phyloP scores from a whole-genome alignment of 2,329 filamentous ascomycete species.

The Diaporthe amygdali region DNA sequence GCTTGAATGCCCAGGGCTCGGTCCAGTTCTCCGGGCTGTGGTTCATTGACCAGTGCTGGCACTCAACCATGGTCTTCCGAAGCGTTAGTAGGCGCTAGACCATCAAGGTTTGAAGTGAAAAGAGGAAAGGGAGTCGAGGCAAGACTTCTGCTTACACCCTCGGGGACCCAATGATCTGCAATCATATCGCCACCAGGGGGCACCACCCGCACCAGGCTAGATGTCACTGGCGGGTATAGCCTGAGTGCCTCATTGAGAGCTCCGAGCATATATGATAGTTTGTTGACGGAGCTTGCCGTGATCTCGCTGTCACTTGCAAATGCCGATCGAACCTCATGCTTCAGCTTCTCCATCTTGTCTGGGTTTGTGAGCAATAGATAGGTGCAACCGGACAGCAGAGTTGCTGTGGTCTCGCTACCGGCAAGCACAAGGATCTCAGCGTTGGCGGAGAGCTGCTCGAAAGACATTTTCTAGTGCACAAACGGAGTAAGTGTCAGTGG shows the following conservation, averaged over 20 bases:
- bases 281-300: slow-evolving; percentile 31
- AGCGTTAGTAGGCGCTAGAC: background rate
- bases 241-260: slow-evolving; percentile 44
- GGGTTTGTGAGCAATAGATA: slow-evolving; percentile 31
- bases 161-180: slow-evolving; percentile 16
- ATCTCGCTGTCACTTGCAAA: slow-evolving; percentile 41
- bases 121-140: background rate
- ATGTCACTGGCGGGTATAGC: slow-evolving; percentile 39
- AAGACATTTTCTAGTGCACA: background rate
- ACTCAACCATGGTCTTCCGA: slow-evolving; percentile 35
- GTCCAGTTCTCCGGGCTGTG: slow-evolving; percentile 36
- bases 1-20: slow-evolving; percentile 37
- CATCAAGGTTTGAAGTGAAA: background rate
- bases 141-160: slow-evolving; percentile 9
- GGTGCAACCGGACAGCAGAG: slow-evolving; percentile 22
- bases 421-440: slow-evolving; percentile 16
- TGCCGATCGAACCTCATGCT: slow-evolving; percentile 39
- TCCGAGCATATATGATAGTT: slow-evolving; percentile 40
- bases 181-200: slow-evolving; percentile 16
- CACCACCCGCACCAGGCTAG: slow-evolving; percentile 13
- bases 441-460: background rate
- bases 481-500: background rate
- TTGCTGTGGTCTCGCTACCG: slow-evolving; percentile 26
- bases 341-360: slow-evolving; percentile 32
- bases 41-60: slow-evolving; percentile 37